phyloP scores from a whole-genome alignment of 31 red algal species.

The Porphyra umbilicalis region DNA sequence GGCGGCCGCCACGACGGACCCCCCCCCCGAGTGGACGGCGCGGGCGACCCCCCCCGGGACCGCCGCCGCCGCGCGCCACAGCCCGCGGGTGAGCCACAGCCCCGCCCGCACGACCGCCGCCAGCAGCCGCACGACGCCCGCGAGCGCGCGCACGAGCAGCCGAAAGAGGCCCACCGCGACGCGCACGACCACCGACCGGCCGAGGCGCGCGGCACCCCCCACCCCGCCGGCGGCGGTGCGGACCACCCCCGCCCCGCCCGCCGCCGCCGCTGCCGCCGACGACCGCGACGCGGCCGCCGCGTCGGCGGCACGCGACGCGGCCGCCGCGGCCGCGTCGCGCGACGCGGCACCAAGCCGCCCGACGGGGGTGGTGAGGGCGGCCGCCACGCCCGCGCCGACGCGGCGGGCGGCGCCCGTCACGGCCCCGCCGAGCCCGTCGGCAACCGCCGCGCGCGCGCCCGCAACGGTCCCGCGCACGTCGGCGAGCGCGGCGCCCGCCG shows the following conservation, averaged over 20 bases:
- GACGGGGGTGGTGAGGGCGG: not conserved
- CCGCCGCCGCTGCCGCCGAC: not conserved
- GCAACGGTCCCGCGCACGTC: not conserved
- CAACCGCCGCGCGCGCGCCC: not conserved
- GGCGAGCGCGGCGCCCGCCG: not conserved
- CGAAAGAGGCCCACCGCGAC: not conserved
- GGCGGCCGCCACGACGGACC: not conserved
- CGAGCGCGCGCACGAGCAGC: not conserved
- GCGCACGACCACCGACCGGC: not conserved
- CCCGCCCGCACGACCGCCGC: not conserved
- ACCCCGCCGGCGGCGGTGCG: not conserved
- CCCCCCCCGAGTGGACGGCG: not conserved
- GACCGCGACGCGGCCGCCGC: not conserved
- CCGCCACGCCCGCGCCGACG: not conserved
- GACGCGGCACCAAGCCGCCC: not conserved
- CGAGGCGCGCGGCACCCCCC: not conserved
- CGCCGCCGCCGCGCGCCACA: too few species aligned
- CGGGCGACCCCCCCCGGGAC: not conserved
- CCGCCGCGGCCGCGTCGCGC: not conserved
- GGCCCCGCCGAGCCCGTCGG: not conserved
- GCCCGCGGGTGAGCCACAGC: too few species aligned
- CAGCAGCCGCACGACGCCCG: not conserved
- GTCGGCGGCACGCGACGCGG: not conserved
- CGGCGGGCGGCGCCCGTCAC: too few species aligned
- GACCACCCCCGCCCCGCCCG: not conserved